Evolutionary conservation across 2,329 filamentous ascomycete genomes (phyloP), one percentile per base, ranked within the genome.

Genomic region (Rasamsonia emersonii): DNA sequence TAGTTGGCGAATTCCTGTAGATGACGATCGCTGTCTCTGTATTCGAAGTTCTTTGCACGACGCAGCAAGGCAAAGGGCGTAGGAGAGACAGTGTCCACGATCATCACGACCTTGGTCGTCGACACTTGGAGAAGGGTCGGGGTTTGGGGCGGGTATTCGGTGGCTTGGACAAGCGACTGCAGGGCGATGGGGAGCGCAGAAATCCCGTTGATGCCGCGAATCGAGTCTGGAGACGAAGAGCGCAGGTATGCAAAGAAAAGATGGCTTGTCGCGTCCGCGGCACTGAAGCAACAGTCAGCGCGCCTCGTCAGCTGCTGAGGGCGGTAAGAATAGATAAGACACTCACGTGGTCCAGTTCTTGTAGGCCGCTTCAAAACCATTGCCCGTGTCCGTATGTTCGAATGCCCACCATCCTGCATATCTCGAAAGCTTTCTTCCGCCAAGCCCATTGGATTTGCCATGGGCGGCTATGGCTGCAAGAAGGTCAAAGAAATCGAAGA

Each of bases 321-420:
- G 15, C 14, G 17, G 13, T 23, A 18, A 36, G 33, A 15, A 15
- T 30, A 24, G 9, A n/a, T 9, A 17, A 9, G 23, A 32, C 23
- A 53, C 75, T 59, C 65, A 88, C 82, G 67, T 79, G 45, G 80
- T 68, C 88, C 91, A 98, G 26, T 77, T 76, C 52, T 82, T 84
- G 61, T 98, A 98, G 33, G 89, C 88, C 24, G 85, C 85, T 45
- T 96, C 91, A 47, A 98, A 98, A 10, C 91, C 91, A 54, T 82
- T 89, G 24, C 82, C 83, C 5, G 78, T 78, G 54, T 96, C 88
- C 28, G 70, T 75, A 45, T 93, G 85, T 51, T 95, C 89, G 55
- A 98, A 98, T 1, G 89, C 86, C 91, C 91, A 98, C 91, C 91
- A 98, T 27, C 88, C 86, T 24, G 89, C 91, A 72, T 93, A 85